These are phyloP conservation scores for Mucor velutinosus DNA, from an alignment of 371 early-diverging fungal genomes.

Conservation along the genomic window DNA sequence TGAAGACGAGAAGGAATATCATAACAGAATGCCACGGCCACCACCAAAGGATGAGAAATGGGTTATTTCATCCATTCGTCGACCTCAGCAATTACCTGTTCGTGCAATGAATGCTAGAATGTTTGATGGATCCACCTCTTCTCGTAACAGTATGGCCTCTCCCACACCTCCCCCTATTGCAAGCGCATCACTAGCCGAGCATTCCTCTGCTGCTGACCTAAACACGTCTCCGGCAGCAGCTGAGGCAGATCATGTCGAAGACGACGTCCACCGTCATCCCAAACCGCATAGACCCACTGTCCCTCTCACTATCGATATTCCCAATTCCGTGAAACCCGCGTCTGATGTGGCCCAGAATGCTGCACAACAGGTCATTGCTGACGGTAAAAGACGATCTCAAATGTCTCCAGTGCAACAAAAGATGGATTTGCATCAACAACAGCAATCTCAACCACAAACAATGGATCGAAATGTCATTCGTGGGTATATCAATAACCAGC, in stretches of 20 bases:
- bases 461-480: conserved; percentile 4
- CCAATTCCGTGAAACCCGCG: conserved; percentile 26
- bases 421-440: background rate
- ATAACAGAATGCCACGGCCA: conserved; percentile 21
- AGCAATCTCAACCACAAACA: background rate
- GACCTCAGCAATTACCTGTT: conserved; percentile 50
- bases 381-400: conserved; percentile 32
- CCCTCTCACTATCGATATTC: conserved; percentile 49
- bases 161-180: background rate
- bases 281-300: conserved; percentile 33
- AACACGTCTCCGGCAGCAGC: background rate
- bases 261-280: conserved; percentile 6
- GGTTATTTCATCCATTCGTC: conserved; percentile 52
- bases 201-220: background rate
- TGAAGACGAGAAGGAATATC: conserved; percentile 17
- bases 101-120: conserved; percentile 35
- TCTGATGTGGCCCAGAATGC: conserved; percentile 18
- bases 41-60: conserved; percentile 53
- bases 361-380: conserved; percentile 36
- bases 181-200: background rate
- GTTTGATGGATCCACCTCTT: conserved; percentile 18
- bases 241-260: background rate
- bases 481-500: conserved; percentile 6
- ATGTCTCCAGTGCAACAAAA: conserved; percentile 22
- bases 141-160: conserved; percentile 6